These are phyloP conservation scores for Clausena lansium DNA, from an alignment of 345 rosid species.

Conservation along the genomic window DNA sequence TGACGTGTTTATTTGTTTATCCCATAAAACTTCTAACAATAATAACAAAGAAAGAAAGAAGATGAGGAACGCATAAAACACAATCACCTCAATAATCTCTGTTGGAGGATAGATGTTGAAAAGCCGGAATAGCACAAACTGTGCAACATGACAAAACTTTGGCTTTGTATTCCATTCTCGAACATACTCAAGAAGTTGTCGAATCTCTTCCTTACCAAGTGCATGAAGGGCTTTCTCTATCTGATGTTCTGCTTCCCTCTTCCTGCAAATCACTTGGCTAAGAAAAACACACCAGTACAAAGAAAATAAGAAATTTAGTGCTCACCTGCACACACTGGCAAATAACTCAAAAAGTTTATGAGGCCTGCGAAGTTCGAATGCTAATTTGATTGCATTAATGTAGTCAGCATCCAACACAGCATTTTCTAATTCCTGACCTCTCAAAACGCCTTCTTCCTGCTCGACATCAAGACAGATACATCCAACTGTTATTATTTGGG, in stretches of 20 bases:
- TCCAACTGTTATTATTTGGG: not conserved
- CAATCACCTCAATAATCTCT: conserved; percentile 71
- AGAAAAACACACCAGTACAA: conserved; percentile 8
- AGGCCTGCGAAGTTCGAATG: conserved; percentile 84
- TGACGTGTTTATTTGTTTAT: not conserved
- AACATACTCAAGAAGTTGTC: conserved; percentile 67
- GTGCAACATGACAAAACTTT: conserved; percentile 86
- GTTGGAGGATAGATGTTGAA: conserved; percentile 74
- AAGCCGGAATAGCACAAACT: conserved; percentile 64
- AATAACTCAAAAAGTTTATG: conserved; percentile 76
- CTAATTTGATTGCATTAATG: conserved; percentile 73
- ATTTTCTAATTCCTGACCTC: conserved; percentile 87
- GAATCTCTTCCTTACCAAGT: conserved; percentile 65
- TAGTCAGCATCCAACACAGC: conserved; percentile 79
- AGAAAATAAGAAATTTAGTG: conserved; percentile 9
- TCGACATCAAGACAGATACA: not conserved
- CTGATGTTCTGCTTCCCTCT: conserved; percentile 47
- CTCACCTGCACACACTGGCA: conserved; percentile 71
- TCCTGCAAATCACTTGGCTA: conserved; percentile 40
- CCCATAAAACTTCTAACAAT: not conserved
- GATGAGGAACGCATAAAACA: not conserved
- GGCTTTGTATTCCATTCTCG: conserved; percentile 98
- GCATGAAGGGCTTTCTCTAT: conserved; percentile 62
- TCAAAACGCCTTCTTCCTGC: conserved; percentile 77
- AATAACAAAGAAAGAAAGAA: not conserved